These are phyloP conservation scores for Liriodendron chinense DNA, from an alignment of 164 flowering plant species.

Conservation along the genomic window DNA sequence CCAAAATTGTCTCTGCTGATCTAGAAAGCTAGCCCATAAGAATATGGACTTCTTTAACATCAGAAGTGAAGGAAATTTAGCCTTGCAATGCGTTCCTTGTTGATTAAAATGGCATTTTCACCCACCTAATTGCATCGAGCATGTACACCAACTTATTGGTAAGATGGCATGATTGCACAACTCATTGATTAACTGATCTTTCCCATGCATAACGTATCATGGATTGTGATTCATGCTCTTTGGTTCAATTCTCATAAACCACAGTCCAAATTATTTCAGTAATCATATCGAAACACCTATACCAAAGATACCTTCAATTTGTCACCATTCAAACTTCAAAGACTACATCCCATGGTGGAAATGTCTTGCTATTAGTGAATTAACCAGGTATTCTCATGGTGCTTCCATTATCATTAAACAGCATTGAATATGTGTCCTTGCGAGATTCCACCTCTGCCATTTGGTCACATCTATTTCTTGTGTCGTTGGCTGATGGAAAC, in stretches of 20 bases:
- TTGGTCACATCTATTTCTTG: neutral
- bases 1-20: too few relatives aligned
- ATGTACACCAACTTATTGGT: too few relatives aligned
- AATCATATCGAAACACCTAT: neutral
- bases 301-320: neutral
- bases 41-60: too few relatives aligned
- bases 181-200: neutral
- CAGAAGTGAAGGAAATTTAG: too few relatives aligned
- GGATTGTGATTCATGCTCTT: neutral
- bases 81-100: too few relatives aligned
- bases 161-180: neutral
- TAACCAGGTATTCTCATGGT: neutral
- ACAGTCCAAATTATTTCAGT: neutral
- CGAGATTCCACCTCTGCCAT: neutral
- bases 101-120: too few relatives aligned
- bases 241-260: neutral
- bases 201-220: neutral
- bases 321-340: neutral
- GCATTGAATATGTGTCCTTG: neutral
- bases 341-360: neutral
- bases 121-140: too few relatives aligned
- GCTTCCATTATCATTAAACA: neutral
- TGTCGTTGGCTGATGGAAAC: conserved; percentile 8
- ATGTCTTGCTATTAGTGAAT: neutral
- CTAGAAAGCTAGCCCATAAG: too few relatives aligned